Evolutionary conservation across 179 eudicot genomes (phyloP), one percentile per base, ranked within the genome.

Genomic region (Silene noctiflora): DNA sequence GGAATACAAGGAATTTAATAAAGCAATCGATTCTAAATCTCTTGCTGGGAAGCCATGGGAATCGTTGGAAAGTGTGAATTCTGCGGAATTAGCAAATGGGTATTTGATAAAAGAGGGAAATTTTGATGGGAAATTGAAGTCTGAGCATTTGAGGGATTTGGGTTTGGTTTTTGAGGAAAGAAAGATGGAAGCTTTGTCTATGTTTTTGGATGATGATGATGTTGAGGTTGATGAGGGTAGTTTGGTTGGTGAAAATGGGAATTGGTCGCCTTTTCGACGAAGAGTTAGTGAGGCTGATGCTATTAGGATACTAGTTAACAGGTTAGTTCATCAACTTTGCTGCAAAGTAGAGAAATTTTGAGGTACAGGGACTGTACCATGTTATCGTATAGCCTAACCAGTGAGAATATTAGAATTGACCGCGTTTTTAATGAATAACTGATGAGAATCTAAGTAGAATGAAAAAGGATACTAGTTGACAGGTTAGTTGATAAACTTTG

Each of bases 31-130:
- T 48, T 76, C 77, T 27, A 55, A 63, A 70, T 1, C 27, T 6
- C 77, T 93, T 81, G 84, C 76, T 29, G 98, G 98, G 73, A 87
- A 71, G 77, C 98, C 98, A 0, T 94, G 98, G 97, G 97, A 94
- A 65, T 44, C 86, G 8, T 1, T 83, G 77, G 94, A 83, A 77
- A 84, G 77, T 27, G 85, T 55, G 60, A 82, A 83, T 71, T 76
- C 91, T 80, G 81, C 75, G 80, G 88, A 88, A 78, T 71, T 86
- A 48, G 79, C 84, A 11, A 79, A 83, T 79, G 85, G 76, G 81
- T 82, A 80, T 42, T 71, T 71, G 7, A 89, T 79, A 74, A 83
- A 67, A 13, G 72, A 77, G 29, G 20, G 64, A 0, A 53, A 19
- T 74, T 73, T 35, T 31, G 89, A 82, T 1, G 91, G 77, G 67